phyloP scores from a whole-genome alignment of 2,329 filamentous ascomycete species.

The Endoconidiophora laricicola region DNA sequence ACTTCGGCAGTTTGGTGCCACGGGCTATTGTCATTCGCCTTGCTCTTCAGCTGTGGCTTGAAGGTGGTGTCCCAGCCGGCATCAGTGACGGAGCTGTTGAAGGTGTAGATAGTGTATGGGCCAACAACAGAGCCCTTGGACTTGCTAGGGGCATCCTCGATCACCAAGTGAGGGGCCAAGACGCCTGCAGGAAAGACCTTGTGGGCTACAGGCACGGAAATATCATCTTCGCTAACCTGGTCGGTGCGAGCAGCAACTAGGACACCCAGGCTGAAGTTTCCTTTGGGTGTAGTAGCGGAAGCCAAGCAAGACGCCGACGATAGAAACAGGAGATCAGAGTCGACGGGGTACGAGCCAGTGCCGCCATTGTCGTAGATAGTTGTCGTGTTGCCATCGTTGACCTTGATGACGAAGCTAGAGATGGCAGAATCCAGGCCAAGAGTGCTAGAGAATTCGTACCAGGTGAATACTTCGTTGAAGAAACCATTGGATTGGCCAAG shows the following conservation, averaged over 20 bases:
- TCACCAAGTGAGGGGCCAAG: background rate
- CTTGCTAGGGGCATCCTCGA: background rate
- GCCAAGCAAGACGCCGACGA: conserved; percentile 17
- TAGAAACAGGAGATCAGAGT: conserved; percentile 18
- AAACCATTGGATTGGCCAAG: conserved; percentile 16
- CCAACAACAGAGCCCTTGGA: background rate
- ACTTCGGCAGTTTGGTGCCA: background rate
- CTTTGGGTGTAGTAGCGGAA: background rate
- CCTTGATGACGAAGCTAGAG: conserved; percentile 19
- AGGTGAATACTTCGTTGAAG: conserved; percentile 18
- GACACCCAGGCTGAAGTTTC: background rate
- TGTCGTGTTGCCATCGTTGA: conserved; percentile 16
- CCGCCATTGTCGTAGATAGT: conserved; percentile 17
- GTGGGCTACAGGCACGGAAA: conserved; percentile 3
- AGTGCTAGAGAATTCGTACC: conserved; percentile 18
- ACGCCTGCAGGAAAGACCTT: background rate
- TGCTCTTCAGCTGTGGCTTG: conserved; percentile 4
- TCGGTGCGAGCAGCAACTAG: conserved; percentile 3
- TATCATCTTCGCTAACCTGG: conserved; percentile 1
- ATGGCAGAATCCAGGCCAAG: conserved; percentile 17
- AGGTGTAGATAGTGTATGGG: conserved; percentile 8
- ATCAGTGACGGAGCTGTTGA: background rate
- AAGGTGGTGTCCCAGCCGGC: conserved; percentile 3
- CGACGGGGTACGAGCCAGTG: conserved; percentile 18
- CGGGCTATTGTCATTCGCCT: background rate